Evolutionary conservation across 768 basidiomycete species (phyloP).

Genomic region (Leccinum variicolor): DNA sequence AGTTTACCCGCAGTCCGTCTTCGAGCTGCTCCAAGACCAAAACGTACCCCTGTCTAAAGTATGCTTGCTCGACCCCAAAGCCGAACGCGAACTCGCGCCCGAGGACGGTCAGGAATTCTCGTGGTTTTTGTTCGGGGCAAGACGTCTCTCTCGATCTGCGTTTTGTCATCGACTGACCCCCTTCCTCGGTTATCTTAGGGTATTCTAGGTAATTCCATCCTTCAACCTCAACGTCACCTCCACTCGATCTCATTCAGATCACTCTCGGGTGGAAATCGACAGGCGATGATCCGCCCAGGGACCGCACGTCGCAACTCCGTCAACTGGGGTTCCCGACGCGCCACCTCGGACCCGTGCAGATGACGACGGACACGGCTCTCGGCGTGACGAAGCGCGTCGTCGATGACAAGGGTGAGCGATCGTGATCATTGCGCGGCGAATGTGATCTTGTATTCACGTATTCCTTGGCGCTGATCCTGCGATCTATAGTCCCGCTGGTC

Average conservation of each 20-base stretch:
- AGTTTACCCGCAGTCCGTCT: conserved; percentile 23
- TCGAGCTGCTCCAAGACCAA: conserved; percentile 12
- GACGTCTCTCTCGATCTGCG: conserved; percentile 20
- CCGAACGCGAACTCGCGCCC: conserved; percentile 62
- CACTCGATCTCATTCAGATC: neutral
- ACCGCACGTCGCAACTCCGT: conserved; percentile 87
- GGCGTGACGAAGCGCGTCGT: conserved; percentile 87
- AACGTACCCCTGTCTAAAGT: conserved; percentile 53
- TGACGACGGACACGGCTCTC: conserved; percentile 98
- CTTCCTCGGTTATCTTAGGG: conserved; percentile 38
- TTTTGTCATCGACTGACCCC: neutral
- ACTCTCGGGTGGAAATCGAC: neutral
- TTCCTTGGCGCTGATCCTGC: neutral
- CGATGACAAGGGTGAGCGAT: conserved; percentile 58
- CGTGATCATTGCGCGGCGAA: neutral
- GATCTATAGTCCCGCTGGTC: conserved; percentile 50
- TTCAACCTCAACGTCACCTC: neutral
- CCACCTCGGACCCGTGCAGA: conserved; percentile 85
- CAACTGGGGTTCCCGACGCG: conserved; percentile 82
- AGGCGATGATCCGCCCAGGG: conserved; percentile 96
- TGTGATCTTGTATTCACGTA: neutral
- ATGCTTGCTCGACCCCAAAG: conserved; percentile 94
- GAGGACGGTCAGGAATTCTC: conserved; percentile 79
- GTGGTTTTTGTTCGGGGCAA: conserved; percentile 89
- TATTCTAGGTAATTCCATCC: conserved; percentile 46